A percentile compares a stretch with the other conserved stretches of the same genome.
Evolutionary conservation across 306 rosid genomes (phyloP).

Genomic region (Casuarina cunninghamiana): DNA sequence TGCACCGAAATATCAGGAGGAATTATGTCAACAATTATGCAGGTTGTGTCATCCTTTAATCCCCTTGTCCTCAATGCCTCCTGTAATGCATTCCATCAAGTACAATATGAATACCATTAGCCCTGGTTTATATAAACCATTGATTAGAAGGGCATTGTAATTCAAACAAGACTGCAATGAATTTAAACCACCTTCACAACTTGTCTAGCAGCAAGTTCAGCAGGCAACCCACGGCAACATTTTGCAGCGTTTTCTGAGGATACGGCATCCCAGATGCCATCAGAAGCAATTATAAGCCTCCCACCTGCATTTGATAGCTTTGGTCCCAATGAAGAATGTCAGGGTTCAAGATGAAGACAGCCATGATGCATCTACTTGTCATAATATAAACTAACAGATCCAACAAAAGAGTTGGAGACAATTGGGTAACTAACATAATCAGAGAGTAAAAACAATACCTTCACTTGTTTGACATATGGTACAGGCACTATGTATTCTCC

Average conservation of each 20-base stretch:
- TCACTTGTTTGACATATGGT: constrained; percentile 94
- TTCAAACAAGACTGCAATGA: constrained; percentile 12
- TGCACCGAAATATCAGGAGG: constrained; percentile 67
- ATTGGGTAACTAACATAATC: background rate
- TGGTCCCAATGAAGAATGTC: constrained; percentile 26
- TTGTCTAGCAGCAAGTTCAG: constrained; percentile 92
- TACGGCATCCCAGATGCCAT: constrained; percentile 96
- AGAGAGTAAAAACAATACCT: constrained; percentile 48
- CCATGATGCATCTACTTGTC: constrained; percentile 6
- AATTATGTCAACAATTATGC: constrained; percentile 84
- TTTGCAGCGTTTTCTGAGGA: constrained; percentile 89
- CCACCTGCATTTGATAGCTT: constrained; percentile 88
- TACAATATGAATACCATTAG: constrained; percentile 17
- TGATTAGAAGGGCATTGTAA: constrained; percentile 19
- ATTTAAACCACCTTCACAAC: constrained; percentile 75
- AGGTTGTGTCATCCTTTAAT: constrained; percentile 92
- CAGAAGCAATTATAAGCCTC: constrained; percentile 93
- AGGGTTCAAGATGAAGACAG: constrained; percentile 27
- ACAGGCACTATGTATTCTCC: constrained; percentile 95
- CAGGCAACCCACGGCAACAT: constrained; percentile 85
- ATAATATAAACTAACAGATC: constrained; percentile 1
- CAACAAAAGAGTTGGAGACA: background rate
- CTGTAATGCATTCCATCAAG: constrained; percentile 36
- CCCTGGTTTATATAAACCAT: constrained; percentile 20
- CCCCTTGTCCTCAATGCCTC: constrained; percentile 84